A percentile compares a stretch with the other conserved stretches of the same genome.
Evolutionary conservation across 192 early-diverging fungal genomes (phyloP).

Genomic region (Coemansia sp.): DNA sequence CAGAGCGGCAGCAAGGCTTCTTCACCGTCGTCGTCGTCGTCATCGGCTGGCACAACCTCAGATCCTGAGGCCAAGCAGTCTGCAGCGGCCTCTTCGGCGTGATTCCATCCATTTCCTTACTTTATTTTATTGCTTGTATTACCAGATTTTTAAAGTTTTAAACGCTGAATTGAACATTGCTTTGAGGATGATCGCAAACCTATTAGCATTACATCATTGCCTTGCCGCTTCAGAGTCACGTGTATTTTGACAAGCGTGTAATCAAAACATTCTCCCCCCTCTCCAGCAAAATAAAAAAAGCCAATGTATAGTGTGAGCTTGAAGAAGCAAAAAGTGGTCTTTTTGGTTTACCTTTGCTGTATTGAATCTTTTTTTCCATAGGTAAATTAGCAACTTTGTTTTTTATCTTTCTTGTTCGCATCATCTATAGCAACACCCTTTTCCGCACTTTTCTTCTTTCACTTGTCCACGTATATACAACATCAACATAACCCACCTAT

Average conservation of each 20-base stretch:
- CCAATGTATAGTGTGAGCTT: no score
- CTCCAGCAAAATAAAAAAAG: no score
- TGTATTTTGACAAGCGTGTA: no score
- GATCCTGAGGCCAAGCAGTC: slow-evolving; percentile 7
- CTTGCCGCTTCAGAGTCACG: no score
- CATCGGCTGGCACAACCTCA: neutral
- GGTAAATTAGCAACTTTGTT: neutral
- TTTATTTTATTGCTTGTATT: neutral
- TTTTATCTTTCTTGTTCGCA: neutral
- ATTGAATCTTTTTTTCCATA: no score
- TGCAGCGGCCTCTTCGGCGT: neutral
- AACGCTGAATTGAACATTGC: no score
- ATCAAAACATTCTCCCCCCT: no score
- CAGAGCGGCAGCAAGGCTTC: slow-evolving; percentile 1
- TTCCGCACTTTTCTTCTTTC: neutral
- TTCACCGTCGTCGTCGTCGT: neutral
- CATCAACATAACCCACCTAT: neutral
- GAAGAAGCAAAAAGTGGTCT: no score
- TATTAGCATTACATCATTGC: no score
- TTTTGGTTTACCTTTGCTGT: no score
- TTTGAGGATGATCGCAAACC: no score
- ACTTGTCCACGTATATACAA: neutral
- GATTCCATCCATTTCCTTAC: neutral
- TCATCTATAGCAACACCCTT: neutral
- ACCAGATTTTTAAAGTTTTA: no score